Percentiles rank a stretch among this genome's conserved stretches.
phyloP scores from a whole-genome alignment of 2,329 filamentous ascomycete genomes.

The Trichoderma lentiforme region DNA sequence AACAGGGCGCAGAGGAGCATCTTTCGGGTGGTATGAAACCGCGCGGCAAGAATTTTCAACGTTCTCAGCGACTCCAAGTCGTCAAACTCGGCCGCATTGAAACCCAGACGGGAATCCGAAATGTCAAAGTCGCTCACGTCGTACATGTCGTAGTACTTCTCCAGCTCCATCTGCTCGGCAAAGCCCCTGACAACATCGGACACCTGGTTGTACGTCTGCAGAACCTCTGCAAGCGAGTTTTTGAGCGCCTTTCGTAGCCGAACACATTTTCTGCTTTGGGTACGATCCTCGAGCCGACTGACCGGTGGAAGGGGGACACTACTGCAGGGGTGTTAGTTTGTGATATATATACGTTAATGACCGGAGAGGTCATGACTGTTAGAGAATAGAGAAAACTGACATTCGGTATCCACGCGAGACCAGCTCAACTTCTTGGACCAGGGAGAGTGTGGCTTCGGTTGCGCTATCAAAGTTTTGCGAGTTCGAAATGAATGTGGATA shows the following conservation, averaged over 20 bases:
- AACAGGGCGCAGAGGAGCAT: conserved; percentile 86
- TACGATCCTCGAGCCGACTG: conserved; percentile 80
- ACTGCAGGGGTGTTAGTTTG: conserved; percentile 44
- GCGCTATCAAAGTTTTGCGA: conserved; percentile 80
- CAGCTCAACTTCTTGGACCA: conserved; percentile 93
- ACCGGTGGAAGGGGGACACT: conserved; percentile 90
- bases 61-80: conserved; percentile 74
- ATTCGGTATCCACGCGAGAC: conserved; percentile 87
- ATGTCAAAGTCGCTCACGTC: conserved; percentile 73
- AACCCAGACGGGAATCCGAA: conserved; percentile 63
- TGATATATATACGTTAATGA: neutral
- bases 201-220: conserved; percentile 69
- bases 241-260: conserved; percentile 75
- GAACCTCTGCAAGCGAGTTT: conserved; percentile 64
- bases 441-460: conserved; percentile 69
- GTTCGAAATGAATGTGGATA: conserved; percentile 65
- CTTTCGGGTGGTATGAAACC: conserved; percentile 76
- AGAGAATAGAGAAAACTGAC: conserved; percentile 43
- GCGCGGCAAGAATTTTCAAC: conserved; percentile 76
- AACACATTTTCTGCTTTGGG: conserved; percentile 73
- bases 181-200: conserved; percentile 67
- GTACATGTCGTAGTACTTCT: conserved; percentile 90
- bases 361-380: neutral
- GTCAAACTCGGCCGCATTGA: conserved; percentile 66
- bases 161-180: conserved; percentile 75